phyloP scores from a whole-genome alignment of 306 rosid genomes.

The Luffa aegyptiaca region DNA sequence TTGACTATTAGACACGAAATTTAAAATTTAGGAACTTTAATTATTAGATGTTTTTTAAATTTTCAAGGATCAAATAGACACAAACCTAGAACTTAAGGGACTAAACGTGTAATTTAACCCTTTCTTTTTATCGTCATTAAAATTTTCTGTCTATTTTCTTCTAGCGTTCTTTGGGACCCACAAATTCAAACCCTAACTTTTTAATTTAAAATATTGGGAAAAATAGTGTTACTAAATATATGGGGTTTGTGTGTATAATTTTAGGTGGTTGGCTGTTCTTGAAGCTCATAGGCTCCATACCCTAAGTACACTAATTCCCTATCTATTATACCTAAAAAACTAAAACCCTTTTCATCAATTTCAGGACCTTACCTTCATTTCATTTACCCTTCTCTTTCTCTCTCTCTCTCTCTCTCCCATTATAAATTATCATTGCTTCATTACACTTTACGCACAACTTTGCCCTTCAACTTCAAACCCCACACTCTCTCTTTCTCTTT shows the following conservation, averaged over 20 bases:
- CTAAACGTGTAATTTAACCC: no score
- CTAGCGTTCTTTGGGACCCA: constrained; percentile 14
- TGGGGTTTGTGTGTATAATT: neutral
- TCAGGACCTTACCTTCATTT: constrained; percentile 27
- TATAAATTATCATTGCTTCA: constrained; percentile 41
- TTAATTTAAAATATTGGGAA: neutral
- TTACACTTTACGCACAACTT: constrained; percentile 20
- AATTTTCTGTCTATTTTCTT: neutral
- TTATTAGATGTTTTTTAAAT: no score
- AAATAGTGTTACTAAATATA: neutral
- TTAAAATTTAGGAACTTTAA: no score
- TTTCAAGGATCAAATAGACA: no score
- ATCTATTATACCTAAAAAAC: constrained; percentile 24
- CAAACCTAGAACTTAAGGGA: no score
- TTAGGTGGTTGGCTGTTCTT: constrained; percentile 38
- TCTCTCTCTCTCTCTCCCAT: constrained; percentile 12
- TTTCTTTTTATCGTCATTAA: neutral
- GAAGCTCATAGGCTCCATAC: constrained; percentile 21
- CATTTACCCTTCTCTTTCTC: neutral
- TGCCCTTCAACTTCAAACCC: neutral
- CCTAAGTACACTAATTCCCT: constrained; percentile 34
- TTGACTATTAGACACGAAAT: no score
- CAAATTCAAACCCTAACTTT: neutral
- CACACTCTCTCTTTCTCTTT: neutral
- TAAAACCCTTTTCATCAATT: constrained; percentile 30